These are phyloP conservation scores for Harrya chromipes DNA, from an alignment of 768 basidiomycete genomes.

Conservation along the genomic window DNA sequence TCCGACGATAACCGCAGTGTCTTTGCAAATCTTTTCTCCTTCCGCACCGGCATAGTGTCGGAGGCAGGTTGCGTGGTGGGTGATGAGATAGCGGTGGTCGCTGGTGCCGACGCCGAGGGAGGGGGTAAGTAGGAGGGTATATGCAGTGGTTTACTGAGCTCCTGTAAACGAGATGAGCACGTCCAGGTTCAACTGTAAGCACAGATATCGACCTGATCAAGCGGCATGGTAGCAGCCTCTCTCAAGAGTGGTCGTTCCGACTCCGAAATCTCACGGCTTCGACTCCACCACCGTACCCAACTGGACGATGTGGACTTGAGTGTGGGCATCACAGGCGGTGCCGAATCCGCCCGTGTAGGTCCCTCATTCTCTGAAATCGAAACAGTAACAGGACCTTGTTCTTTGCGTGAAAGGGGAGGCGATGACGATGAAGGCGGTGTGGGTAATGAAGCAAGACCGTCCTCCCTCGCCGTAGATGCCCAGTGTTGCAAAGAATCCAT, in stretches of 20 bases:
- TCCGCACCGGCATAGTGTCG: slow-evolving; percentile 5
- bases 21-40: slow-evolving; percentile 74
- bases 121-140: slow-evolving; percentile 4
- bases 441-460: slow-evolving; percentile 16
- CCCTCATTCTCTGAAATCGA: slow-evolving; percentile 23
- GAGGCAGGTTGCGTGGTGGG: slow-evolving; percentile 29
- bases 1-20: slow-evolving; percentile 91
- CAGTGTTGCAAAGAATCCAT: slow-evolving; percentile 72
- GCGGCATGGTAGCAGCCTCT: slow-evolving; percentile 22
- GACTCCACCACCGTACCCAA: slow-evolving; percentile 87
- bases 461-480: slow-evolving; percentile 33
- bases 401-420: slow-evolving; percentile 22
- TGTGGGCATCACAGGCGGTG: slow-evolving; percentile 38
- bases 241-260: slow-evolving; percentile 24
- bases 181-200: not conserved
- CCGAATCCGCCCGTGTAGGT: slow-evolving; percentile 35
- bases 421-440: slow-evolving; percentile 6
- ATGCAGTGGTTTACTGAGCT: slow-evolving; percentile 1
- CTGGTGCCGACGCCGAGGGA: slow-evolving; percentile 43
- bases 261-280: slow-evolving; percentile 43
- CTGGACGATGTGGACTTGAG: slow-evolving; percentile 56
- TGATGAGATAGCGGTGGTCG: slow-evolving; percentile 37
- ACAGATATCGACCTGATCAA: slow-evolving; percentile 19
- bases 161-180: slow-evolving; percentile 15
- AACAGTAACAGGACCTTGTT: slow-evolving; percentile 27